Conservation (phyloP, 805 yeast genomes). For the Ogataea methanolica region DNA sequence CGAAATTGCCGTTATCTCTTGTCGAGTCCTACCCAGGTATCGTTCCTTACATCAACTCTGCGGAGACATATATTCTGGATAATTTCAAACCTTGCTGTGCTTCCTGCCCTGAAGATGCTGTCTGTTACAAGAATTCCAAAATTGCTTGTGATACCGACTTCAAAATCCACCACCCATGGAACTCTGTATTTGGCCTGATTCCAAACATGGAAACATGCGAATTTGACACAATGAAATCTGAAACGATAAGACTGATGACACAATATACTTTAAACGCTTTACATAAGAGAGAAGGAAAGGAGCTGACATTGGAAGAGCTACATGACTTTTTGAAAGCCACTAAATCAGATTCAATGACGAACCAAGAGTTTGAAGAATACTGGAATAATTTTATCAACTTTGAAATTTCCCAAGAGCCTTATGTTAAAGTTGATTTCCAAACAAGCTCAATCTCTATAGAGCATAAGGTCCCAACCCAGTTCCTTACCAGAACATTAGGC, state of each 20-base stretch:
- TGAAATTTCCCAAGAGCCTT: conserved; percentile 46
- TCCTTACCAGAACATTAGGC: conserved; percentile 20
- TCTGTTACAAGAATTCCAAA: conserved; percentile 58
- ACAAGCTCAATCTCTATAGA: conserved; percentile 21
- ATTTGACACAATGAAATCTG: conserved; percentile 68
- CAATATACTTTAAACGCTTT: conserved; percentile 62
- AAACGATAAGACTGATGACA: conserved; percentile 60
- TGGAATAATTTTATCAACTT: conserved; percentile 58
- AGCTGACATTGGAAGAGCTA: conserved; percentile 65
- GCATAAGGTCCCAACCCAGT: conserved; percentile 16
- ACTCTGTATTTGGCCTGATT: conserved; percentile 49
- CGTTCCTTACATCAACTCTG: conserved; percentile 25
- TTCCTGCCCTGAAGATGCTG: conserved; percentile 77
- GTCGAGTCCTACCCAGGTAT: conserved; percentile 3
- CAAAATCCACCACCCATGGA: conserved; percentile 47
- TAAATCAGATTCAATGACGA: conserved; percentile 38
- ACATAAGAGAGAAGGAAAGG: conserved; percentile 62
- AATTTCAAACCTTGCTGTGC: conserved; percentile 58
- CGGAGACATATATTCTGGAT: conserved; percentile 43
- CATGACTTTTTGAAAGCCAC: conserved; percentile 57
- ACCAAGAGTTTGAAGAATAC: conserved; percentile 67
- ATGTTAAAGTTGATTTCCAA: conserved; percentile 60
- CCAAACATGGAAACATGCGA: conserved; percentile 65
- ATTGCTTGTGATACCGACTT: conserved; percentile 71
- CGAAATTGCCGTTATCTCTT: conserved; percentile 16